Evolutionary conservation across 805 yeast genomes (phyloP).

Genomic region (Starmera caribaea): DNA sequence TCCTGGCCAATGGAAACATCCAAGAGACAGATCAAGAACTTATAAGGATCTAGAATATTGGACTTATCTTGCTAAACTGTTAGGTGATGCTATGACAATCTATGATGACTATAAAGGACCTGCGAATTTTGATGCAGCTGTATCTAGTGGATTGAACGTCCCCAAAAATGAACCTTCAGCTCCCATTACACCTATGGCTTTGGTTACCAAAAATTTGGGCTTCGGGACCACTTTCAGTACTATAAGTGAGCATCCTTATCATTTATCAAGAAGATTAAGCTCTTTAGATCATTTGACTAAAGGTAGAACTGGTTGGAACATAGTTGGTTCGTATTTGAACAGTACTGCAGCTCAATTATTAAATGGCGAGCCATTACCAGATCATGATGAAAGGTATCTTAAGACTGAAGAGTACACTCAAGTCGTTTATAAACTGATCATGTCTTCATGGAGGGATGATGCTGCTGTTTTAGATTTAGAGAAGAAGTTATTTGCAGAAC

Average conservation of each 20-base stretch:
- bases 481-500: slow-evolving; percentile 24
- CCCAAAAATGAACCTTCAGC: slow-evolving; percentile 28
- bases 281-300: slow-evolving; percentile 31
- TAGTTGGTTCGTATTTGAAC: slow-evolving; percentile 30
- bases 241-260: slow-evolving; percentile 31
- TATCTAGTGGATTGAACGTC: slow-evolving; percentile 16
- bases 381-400: slow-evolving; percentile 28
- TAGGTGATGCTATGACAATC: slow-evolving; percentile 28
- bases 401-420: slow-evolving; percentile 30
- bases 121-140: slow-evolving; percentile 2
- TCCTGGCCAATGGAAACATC: slow-evolving; percentile 6
- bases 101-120: slow-evolving; percentile 25
- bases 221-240: slow-evolving; percentile 32
- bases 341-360: slow-evolving; percentile 27
- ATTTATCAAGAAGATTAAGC: slow-evolving; percentile 28
- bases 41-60: slow-evolving; percentile 23
- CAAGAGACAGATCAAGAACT: slow-evolving; percentile 18
- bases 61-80: slow-evolving; percentile 24
- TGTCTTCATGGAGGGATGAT: slow-evolving; percentile 33
- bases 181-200: slow-evolving; percentile 25
- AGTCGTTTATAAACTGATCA: slow-evolving; percentile 26
- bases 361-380: slow-evolving; percentile 23
- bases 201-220: slow-evolving; percentile 26
- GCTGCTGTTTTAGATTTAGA: slow-evolving; percentile 13
- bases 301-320: slow-evolving; percentile 35